Base-by-base conservation (phyloP, 305 asterid species). In the Ilex paraguariensis region DNA sequence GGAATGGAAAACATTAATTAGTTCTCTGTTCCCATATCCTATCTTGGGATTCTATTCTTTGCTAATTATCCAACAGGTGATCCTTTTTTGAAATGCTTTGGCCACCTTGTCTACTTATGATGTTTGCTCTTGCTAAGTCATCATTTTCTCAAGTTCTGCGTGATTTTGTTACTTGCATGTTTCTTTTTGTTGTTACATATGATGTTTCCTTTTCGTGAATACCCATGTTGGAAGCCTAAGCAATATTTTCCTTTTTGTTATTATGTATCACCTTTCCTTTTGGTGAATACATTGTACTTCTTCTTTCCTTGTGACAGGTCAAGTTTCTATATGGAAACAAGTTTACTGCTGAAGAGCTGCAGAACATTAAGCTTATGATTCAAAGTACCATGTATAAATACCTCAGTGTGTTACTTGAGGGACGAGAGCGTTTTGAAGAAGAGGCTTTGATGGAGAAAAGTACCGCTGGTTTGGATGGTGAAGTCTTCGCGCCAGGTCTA, bases 401-500 rank as follows among this genome's bases (percentile, higher is more conserved):
- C 77, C 72, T 90, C 32, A 63, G 85, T 60, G 59, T 70, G 59
- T 62, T 90, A 67, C 88, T 90, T 16, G 95, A 90, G 68, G 88
- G 88, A 33, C 77, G 87, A 61, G 88, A 84, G 64, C 83, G 69
- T 64, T 82, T 87, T 69, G 96, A 87, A 70, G 91, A 82, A 61
- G 89, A 84, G 68, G 79, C 76, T 33, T 51, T 61, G 56, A 42
- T 62, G 44, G 56, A 49, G n/a, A 58, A 50, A 59, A 53, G 57
- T 31, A 54, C 58, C 17, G 54, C 59, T 42, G 74, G 62, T 54
- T 59, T 58, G 54, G 31, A 55, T 56, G 54, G 64, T 50, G 59
- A 53, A 54, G 42, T 21, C 12, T 28, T 63, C 16, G 53, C 21
- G 14, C 59, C 57, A 63, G 69, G 60, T 56, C 31, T 52, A 3